Conservation (phyloP, 2,329 filamentous ascomycete genomes). For the Dryadomyces sulphureus region DNA sequence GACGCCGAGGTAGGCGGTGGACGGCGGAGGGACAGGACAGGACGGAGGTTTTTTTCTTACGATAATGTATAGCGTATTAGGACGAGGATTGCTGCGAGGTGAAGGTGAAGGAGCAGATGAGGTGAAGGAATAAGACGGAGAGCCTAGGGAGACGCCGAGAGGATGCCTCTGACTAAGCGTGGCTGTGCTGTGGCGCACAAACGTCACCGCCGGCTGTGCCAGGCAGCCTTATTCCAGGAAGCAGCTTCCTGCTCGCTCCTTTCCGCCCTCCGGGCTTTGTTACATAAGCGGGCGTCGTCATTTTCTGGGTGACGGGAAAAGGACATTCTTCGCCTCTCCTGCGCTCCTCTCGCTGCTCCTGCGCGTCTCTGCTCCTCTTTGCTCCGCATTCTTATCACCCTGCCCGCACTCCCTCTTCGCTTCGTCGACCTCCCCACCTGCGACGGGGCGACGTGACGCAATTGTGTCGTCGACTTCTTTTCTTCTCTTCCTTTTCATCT, state of each 20-base stretch:
- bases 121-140: too few species aligned
- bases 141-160: too few species aligned
- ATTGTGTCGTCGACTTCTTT: too few species aligned
- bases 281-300: slow-evolving; percentile 2
- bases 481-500: not conserved
- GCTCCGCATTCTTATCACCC: too few species aligned
- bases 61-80: not conserved
- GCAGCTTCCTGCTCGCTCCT: not conserved
- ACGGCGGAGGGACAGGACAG: not conserved
- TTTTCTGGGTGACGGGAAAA: too few species aligned
- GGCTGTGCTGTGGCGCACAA: not conserved
- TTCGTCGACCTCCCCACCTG: not conserved
- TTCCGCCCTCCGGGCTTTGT: not conserved
- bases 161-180: not conserved
- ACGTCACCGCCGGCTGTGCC: not conserved
- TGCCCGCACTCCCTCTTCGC: too few species aligned
- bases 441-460: not conserved
- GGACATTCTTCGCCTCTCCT: too few species aligned
- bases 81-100: too few species aligned
- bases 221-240: not conserved
- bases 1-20: slow-evolving; percentile 11
- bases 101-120: not conserved
- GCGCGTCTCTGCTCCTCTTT: too few species aligned
- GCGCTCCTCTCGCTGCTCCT: not conserved
- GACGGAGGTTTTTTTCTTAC: too few species aligned